Evolutionary conservation across 441 rosid genomes (phyloP), one percentile per base, ranked within the genome.

Genomic region (Viola pubescens): DNA sequence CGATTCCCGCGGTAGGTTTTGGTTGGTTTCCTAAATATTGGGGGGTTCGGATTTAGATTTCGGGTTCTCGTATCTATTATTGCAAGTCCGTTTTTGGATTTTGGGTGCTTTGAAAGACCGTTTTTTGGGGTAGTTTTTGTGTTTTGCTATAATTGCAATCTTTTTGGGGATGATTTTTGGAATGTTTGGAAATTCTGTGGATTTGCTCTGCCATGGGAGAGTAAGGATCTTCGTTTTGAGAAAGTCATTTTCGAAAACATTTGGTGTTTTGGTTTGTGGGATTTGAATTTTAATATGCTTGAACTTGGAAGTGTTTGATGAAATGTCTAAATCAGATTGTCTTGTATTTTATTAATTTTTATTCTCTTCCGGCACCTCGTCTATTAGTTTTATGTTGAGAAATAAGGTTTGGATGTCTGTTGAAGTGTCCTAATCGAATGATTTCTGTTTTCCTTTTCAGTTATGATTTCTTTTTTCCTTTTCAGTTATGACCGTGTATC

Each of bases 1-100:
- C 75, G 64, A 54, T 52, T 72, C 60, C 43, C 16, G 63, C 61
- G 81, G 91, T 82, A 64, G 42, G 73, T 34, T 39, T 37, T 40
- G 4, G 34, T 41, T 8, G 14, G 1, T 60, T 4, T 16, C 4
- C 2, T 52, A 14, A 9, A 10, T 37, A 9, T 37, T 26, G 34
- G 34, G 34, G 34, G 34, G 2, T 26, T 26, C 34, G 3, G 34
- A 26, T 26, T 26, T 26, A 26, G 3, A 26, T 26, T 26, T 26
- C 34, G 34, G 34, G 34, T 26, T 26, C 34, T 26, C 34, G 34
- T 26, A 26, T 26, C 34, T 26, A 26, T 26, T 26, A 26, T 26
- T 26, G 34, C 34, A 26, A 26, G 34, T 26, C 34, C 34, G 34
- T 26, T 26, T 26, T 26, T 1, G 34, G 34, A 26, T 1, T 26